Percentiles rank a stretch among this genome's conserved stretches.
Evolutionary conservation across 257 asterid species (phyloP).

Genomic region (Solanum sitiens): DNA sequence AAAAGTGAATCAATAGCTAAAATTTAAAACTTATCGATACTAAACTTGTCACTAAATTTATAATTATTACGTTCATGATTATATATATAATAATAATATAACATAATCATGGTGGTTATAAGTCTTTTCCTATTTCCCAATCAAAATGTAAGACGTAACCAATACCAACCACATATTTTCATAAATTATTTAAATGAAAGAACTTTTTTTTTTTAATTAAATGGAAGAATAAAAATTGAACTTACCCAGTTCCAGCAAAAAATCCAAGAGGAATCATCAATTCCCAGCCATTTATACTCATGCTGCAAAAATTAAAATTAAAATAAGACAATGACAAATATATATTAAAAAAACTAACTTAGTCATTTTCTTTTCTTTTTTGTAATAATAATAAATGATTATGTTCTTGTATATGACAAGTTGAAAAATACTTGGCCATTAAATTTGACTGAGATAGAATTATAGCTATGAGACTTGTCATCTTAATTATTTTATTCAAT

Average conservation of each 20-base stretch:
- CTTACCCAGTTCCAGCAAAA: constrained; percentile 78
- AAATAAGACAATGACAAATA: not conserved
- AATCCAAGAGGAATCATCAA: constrained; percentile 76
- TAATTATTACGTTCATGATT: not conserved
- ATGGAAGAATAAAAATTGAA: not conserved
- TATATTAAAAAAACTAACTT: not conserved
- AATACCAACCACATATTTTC: not conserved
- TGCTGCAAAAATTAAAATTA: constrained; percentile 25
- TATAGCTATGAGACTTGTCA: not conserved
- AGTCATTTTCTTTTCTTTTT: not conserved
- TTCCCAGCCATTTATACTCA: constrained; percentile 76
- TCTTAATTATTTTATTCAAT: not conserved
- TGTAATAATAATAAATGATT: not conserved
- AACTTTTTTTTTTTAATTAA: not conserved
- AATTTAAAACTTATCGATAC: not conserved
- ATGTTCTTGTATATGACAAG: not conserved
- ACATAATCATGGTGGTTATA: not conserved
- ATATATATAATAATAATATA: too few relatives aligned
- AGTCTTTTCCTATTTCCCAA: not conserved
- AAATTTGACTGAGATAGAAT: not conserved
- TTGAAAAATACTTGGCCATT: not conserved
- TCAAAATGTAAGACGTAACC: not conserved
- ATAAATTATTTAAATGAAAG: too few relatives aligned
- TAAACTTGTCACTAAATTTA: not conserved
- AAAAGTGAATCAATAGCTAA: not conserved